These are phyloP conservation scores for Alternaria ventricosa DNA, from an alignment of 2,329 filamentous ascomycete genomes.

Conservation along the genomic window DNA sequence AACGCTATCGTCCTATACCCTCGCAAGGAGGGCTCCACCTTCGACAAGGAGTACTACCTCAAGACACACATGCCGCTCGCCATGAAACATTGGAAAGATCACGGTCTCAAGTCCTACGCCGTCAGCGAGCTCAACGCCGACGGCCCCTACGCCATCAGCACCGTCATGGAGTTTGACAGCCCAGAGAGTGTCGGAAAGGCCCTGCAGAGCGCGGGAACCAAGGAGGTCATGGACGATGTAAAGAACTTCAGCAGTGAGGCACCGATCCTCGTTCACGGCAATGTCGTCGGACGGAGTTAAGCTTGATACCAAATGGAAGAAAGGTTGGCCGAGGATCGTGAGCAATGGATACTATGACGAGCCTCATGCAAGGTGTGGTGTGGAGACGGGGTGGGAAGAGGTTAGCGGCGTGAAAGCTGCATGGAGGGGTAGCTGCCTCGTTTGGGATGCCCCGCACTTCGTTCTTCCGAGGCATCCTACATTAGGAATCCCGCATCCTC, in stretches of 20 bases:
- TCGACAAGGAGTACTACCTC: constrained; percentile 60
- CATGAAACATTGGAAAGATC: constrained; percentile 46
- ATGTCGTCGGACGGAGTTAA: constrained; percentile 23
- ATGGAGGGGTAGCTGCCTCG: constrained; percentile 6
- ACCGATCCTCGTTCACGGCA: constrained; percentile 38
- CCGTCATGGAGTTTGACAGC: constrained; percentile 34
- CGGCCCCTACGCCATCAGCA: constrained; percentile 27
- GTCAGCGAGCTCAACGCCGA: constrained; percentile 30
- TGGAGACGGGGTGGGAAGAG: neutral
- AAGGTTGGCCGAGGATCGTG: neutral
- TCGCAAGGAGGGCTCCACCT: constrained; percentile 47
- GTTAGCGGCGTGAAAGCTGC: neutral
- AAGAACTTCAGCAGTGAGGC: constrained; percentile 45
- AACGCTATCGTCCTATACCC: constrained; percentile 51
- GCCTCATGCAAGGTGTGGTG: neutral
- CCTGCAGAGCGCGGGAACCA: constrained; percentile 18
- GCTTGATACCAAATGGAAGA: neutral
- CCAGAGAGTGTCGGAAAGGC: constrained; percentile 31
- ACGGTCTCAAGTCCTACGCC: constrained; percentile 47
- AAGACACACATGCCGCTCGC: constrained; percentile 56
- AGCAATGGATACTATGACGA: neutral
- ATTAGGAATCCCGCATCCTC: too few relatives aligned
- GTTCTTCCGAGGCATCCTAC: constrained; percentile 1
- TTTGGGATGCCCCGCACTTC: neutral
- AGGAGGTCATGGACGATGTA: constrained; percentile 48